Evolutionary conservation across 306 rosid species (phyloP).

Genomic region (Cucumis cinereus): DNA sequence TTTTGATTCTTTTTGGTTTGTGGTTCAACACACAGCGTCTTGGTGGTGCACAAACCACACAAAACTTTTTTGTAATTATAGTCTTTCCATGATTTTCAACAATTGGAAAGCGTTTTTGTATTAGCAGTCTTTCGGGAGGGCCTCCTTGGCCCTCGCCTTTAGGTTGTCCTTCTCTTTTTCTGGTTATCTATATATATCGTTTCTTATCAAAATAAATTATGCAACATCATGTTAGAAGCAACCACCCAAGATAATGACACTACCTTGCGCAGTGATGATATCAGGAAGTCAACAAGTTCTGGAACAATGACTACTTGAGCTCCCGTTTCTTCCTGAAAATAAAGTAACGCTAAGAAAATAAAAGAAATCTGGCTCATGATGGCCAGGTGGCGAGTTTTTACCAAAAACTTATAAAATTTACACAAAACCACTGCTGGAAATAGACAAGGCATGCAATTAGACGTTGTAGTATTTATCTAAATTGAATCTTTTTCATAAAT

Average conservation of each 20-base stretch:
- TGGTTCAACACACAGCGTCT: too few relatives aligned
- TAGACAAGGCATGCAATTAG: background rate
- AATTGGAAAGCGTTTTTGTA: too few relatives aligned
- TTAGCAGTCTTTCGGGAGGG: too few relatives aligned
- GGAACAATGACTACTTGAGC: slow-evolving; percentile 78
- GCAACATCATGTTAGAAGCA: background rate
- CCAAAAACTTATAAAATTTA: background rate
- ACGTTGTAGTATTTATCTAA: background rate
- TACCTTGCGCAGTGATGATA: slow-evolving; percentile 68
- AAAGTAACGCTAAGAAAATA: background rate
- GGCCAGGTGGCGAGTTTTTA: background rate
- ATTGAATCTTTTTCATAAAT: background rate
- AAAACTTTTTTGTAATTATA: too few relatives aligned
- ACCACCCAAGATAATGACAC: slow-evolving; percentile 3
- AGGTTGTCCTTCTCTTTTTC: too few relatives aligned
- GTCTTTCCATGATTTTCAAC: too few relatives aligned
- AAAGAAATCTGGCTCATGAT: background rate
- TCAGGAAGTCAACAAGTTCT: slow-evolving; percentile 70
- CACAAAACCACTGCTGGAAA: background rate
- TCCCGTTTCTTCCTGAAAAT: slow-evolving; percentile 65
- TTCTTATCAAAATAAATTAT: too few relatives aligned
- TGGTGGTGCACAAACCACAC: too few relatives aligned
- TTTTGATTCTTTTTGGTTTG: too few relatives aligned
- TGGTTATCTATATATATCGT: too few relatives aligned
- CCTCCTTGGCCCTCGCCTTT: too few relatives aligned